A percentile compares a stretch with the other conserved stretches of the same genome.
Conservation (phyloP, 2,329 filamentous ascomycete genomes). For the Thermothelomyces thermophilus region DNA sequence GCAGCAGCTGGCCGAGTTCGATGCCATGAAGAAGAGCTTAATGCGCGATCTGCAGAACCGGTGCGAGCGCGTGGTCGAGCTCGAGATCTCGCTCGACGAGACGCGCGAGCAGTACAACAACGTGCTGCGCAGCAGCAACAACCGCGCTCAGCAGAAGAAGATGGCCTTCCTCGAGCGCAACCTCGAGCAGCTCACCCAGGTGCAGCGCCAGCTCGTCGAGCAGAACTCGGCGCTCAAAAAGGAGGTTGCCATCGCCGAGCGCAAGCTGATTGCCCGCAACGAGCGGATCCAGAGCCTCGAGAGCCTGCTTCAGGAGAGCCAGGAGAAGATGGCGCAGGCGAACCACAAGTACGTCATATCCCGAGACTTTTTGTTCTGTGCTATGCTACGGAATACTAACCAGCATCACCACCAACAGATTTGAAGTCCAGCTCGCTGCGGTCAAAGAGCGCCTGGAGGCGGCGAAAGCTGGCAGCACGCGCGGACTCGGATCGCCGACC, state of each 20-base stretch:
- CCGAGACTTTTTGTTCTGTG: constrained; percentile 1
- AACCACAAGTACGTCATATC: constrained; percentile 75
- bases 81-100: constrained; percentile 95
- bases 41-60: constrained; percentile 99
- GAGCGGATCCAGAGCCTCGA: constrained; percentile 95
- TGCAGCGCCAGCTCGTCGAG: constrained; percentile 95
- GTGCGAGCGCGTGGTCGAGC: constrained; percentile 94
- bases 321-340: constrained; percentile 94
- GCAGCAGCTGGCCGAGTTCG: constrained; percentile 97
- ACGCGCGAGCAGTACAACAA: constrained; percentile 99
- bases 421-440: constrained; percentile 91
- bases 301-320: constrained; percentile 85
- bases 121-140: constrained; percentile 92
- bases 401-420: constrained; percentile 48
- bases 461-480: constrained; percentile 85
- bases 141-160: constrained; percentile 99
- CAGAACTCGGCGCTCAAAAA: constrained; percentile 97
- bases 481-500: constrained; percentile 64
- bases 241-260: constrained; percentile 96
- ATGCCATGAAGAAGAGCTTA: constrained; percentile 98
- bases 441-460: constrained; percentile 97
- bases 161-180: constrained; percentile 99
- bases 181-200: constrained; percentile 92
- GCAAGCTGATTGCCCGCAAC: constrained; percentile 92
- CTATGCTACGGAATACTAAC: too few relatives aligned